Evolutionary conservation across 768 basidiomycete genomes (phyloP), one percentile per base, ranked within the genome.

Genomic region (Psilocybe cubensis): DNA sequence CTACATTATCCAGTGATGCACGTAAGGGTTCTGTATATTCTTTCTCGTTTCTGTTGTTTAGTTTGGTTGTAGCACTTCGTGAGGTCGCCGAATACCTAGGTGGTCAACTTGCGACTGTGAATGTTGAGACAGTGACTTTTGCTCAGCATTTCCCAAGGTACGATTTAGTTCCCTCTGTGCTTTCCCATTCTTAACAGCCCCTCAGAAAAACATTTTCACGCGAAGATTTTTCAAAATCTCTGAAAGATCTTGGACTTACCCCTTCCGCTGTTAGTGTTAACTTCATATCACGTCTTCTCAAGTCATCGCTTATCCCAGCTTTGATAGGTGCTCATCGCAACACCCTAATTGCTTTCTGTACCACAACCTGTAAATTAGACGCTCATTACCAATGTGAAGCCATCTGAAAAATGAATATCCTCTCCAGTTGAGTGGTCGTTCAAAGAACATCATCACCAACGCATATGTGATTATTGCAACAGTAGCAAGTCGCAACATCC

Each of bases 41-140:
- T 17, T 29, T 24, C 46, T 41, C 14, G 17, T 27, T 44, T 44
- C n/a, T 20, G 53, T 29, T 10, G 42, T 6, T 62, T 11, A 48
- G 27, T 27, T 24, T 40, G 52, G 52, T 45, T 18, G 11, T 64
- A 96, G 94, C 91, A 2, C 77, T 97, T 45, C 80, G 82, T 0
- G 91, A 91, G 63, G 94, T 96, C 1, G 94, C 94, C 20, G 94
- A 96, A 73, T 96, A 79, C 68, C 70, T 96, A 28, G 94, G 93
- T 3, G 84, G 83, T 0, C 94, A 96, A 71, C 80, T 78, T 23
- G 68, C 90, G 28, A 64, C 71, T 1, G 83, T 93, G 20, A 84
- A 88, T 63, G 91, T 89, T 12, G 92, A 94, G 28, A 89, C 88
- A 0, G 86, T 96, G 31, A 80, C 81, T 1, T 82, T 97, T 59